Conservation (phyloP, 306 rosid genomes). For the Quercus ilex region DNA sequence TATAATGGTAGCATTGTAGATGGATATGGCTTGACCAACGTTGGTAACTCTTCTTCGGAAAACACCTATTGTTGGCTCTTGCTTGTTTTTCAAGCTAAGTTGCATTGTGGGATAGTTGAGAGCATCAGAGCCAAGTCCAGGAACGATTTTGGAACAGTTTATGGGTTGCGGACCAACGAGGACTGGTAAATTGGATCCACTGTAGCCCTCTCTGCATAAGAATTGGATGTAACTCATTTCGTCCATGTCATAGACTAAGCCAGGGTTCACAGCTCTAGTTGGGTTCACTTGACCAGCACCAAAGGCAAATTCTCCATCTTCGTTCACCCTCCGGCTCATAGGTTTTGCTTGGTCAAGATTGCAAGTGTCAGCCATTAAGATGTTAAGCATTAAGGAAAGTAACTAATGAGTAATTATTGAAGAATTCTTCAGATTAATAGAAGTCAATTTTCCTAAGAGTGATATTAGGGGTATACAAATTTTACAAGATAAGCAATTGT, state of each 20-base stretch:
- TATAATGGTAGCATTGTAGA: conserved; percentile 52
- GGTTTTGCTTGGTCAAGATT: conserved; percentile 54
- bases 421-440: not conserved
- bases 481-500: no score
- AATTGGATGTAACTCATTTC: conserved; percentile 60
- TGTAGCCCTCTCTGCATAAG: conserved; percentile 78
- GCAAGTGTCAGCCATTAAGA: conserved; percentile 11
- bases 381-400: conserved; percentile 2
- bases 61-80: conserved; percentile 29
- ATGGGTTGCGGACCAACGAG: conserved; percentile 48
- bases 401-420: not conserved
- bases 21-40: conserved; percentile 53
- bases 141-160: conserved; percentile 63
- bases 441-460: not conserved
- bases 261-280: conserved; percentile 55
- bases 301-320: conserved; percentile 68
- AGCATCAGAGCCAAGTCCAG: conserved; percentile 66
- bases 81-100: conserved; percentile 34
- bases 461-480: not conserved
- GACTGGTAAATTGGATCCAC: conserved; percentile 38
- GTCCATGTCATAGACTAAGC: conserved; percentile 70
- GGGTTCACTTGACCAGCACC: conserved; percentile 88
- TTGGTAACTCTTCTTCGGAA: conserved; percentile 72
- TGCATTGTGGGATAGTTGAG: conserved; percentile 81
- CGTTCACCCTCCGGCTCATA: conserved; percentile 49